These are phyloP conservation scores for Przewalskia tangutica DNA, from an alignment of 257 asterid genomes.

Conservation along the genomic window DNA sequence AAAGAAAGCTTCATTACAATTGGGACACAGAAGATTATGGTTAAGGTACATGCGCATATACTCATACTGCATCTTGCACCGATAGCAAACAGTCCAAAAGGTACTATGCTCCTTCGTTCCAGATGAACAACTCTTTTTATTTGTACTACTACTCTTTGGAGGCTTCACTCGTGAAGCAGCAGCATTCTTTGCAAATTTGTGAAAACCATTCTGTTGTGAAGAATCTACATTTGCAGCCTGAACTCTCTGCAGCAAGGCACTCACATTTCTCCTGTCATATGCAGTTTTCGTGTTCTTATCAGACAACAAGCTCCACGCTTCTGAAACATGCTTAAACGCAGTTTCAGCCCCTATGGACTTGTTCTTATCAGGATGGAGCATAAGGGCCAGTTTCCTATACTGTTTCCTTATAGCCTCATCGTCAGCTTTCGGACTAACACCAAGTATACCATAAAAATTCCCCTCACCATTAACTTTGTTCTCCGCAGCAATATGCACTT, in stretches of 20 bases:
- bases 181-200: slow-evolving; percentile 35
- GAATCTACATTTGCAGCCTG: slow-evolving; percentile 21
- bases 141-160: slow-evolving; percentile 28
- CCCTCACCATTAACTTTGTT: slow-evolving; percentile 37
- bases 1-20: slow-evolving; percentile 67
- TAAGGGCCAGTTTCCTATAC: slow-evolving; percentile 57
- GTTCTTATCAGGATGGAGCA: slow-evolving; percentile 77
- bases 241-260: slow-evolving; percentile 16
- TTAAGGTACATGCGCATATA: slow-evolving; percentile 63
- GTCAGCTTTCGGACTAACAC: slow-evolving; percentile 56
- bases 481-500: slow-evolving; percentile 52
- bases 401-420: slow-evolving; percentile 55
- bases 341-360: slow-evolving; percentile 61
- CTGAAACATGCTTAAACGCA: slow-evolving; percentile 58
- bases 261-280: slow-evolving; percentile 36
- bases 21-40: slow-evolving; percentile 71
- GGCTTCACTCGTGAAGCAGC: slow-evolving; percentile 27
- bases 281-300: slow-evolving; percentile 43
- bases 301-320: slow-evolving; percentile 69
- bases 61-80: slow-evolving; percentile 73
- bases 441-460: slow-evolving; percentile 68
- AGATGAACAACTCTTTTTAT: slow-evolving; percentile 22
- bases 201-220: slow-evolving; percentile 46
- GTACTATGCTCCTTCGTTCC: slow-evolving; percentile 40
- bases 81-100: slow-evolving; percentile 73